Evolutionary conservation across 345 rosid species (phyloP), one percentile per base, ranked within the genome.

Genomic region (Geranium brycei): DNA sequence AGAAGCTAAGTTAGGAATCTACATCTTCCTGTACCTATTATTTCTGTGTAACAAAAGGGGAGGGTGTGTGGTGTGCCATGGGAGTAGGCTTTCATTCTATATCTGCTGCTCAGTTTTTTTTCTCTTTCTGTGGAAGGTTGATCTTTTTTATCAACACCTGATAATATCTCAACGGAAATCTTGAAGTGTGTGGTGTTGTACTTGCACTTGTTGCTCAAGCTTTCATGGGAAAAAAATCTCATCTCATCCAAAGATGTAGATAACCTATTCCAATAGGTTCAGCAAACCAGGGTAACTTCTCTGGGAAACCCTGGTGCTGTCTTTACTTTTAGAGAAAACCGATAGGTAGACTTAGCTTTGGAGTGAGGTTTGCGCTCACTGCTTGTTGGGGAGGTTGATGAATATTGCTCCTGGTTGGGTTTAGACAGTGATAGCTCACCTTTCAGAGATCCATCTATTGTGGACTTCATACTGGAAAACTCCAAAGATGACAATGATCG

Each of bases 141-240:
- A 89, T 71, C 90, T 89, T 41, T 89, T 83, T 65, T 75, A 14
- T 87, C 91, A 19, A 89, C 93, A 23, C 97, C 98, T 3, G 69
- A 70, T 68, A 81, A 83, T 66, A 84, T 92, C 67, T 95, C 93
- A 38, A 85, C 93, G 0, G 91, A 86, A 78, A 80, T 68, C 85
- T 87, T 76, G 95, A 92, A 82, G 87, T 81, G 60, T 89, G 87
- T 64, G 91, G 87, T 59, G 95, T 82, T 65, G 97, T 96, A 10
- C 87, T 89, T 76, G 95, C 96, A 11, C 89, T 89, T 68, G 92
- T 85, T 68, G 95, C 91, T 35, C 89, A 87, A 78, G 97, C 97
- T 64, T 89, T 92, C 73, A 67, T 82, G 57, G 79, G 79, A 64
- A 92, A 92, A 76, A 83, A 86, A 69, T 97, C 97, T 31, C 86